phyloP scores from a whole-genome alignment of 345 rosid species.

The Cardamine chenopodiifolia region DNA sequence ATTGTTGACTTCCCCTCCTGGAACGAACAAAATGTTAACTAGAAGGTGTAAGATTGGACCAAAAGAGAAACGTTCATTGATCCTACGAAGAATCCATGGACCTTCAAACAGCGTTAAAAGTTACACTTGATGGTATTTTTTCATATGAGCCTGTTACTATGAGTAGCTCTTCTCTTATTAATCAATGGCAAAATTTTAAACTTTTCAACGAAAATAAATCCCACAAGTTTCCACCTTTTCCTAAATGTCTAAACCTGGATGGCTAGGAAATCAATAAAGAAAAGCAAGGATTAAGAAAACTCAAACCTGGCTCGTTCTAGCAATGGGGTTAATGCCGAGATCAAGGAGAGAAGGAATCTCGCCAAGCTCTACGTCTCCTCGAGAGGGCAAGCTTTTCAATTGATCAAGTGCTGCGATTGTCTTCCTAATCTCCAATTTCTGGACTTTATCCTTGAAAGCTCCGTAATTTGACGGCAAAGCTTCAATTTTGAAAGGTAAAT shows the following conservation, averaged over 20 bases:
- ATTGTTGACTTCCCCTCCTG: conserved; percentile 79
- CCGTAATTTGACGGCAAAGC: conserved; percentile 83
- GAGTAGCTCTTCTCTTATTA: neutral
- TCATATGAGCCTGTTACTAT: neutral
- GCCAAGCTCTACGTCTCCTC: conserved; percentile 93
- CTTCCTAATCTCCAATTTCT: conserved; percentile 81
- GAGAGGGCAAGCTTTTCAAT: conserved; percentile 78
- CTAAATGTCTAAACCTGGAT: conserved; percentile 6
- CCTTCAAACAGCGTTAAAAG: neutral
- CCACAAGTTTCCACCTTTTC: conserved; percentile 6
- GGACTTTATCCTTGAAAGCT: conserved; percentile 77
- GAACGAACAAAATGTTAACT: conserved; percentile 8
- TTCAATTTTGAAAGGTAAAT: conserved; percentile 85
- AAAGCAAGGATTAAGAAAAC: conserved; percentile 1
- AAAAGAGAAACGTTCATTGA: conserved; percentile 4
- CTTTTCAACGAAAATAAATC: neutral
- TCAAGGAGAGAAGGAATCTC: conserved; percentile 87
- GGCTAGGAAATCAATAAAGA: neutral
- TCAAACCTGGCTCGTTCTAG: conserved; percentile 68
- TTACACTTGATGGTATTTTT: neutral
- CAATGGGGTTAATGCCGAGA: conserved; percentile 67
- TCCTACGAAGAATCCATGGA: neutral
- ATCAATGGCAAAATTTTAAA: neutral
- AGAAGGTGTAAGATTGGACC: conserved; percentile 1
- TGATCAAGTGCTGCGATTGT: conserved; percentile 80